A percentile compares a stretch with the other conserved stretches of the same genome.
These are phyloP conservation scores for Magnaporthales sp. DNA, from an alignment of 2,329 filamentous ascomycete genomes.

Conservation along the genomic window DNA sequence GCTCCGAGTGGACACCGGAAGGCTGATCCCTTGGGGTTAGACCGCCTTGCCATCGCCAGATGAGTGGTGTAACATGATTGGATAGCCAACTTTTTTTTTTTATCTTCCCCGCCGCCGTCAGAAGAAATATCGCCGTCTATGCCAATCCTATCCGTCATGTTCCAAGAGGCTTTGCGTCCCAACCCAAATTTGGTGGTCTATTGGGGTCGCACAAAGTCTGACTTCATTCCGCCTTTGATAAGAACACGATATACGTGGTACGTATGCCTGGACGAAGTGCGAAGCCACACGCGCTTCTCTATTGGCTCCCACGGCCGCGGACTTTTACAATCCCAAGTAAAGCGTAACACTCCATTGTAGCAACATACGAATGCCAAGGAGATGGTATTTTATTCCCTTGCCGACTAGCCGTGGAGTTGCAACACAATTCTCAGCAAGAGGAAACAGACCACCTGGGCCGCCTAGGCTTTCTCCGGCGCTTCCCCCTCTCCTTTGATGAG, in stretches of 20 bases:
- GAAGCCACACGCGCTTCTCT: not conserved
- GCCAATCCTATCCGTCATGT: not conserved
- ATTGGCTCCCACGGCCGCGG: not conserved
- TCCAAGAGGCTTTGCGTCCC: no score
- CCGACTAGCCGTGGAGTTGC: not conserved
- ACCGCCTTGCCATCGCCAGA: not conserved
- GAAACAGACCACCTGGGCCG: not conserved
- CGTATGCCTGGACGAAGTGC: not conserved
- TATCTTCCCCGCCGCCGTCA: not conserved
- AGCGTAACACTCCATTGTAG: not conserved
- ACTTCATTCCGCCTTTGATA: not conserved
- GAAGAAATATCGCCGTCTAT: not conserved
- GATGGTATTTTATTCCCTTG: not conserved
- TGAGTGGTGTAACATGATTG: not conserved
- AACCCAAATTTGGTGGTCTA: not conserved
- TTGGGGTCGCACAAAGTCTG: not conserved
- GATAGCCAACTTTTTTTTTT: not conserved
- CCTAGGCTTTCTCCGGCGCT: not conserved
- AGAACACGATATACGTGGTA: not conserved
- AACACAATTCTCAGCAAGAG: not conserved
- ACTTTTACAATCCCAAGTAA: not conserved
- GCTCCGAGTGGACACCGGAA: not conserved
- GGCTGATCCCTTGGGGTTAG: not conserved
- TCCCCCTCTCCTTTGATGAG: not conserved
- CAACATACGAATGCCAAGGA: not conserved